Evolutionary conservation across 768 basidiomycete genomes (phyloP).

Genomic region (Nevesoporus exiguus): DNA sequence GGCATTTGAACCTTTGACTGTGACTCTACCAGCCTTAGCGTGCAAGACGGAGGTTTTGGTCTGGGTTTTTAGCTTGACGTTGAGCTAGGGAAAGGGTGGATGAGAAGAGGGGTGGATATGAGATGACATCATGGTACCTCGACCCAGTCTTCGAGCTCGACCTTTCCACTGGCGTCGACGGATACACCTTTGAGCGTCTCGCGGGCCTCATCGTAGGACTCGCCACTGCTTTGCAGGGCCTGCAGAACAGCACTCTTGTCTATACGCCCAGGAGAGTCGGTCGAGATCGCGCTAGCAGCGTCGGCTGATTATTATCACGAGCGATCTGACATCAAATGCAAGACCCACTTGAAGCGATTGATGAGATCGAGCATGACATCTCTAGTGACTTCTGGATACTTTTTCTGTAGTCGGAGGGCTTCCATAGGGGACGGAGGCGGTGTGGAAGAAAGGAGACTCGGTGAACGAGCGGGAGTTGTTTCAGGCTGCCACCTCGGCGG

Average conservation of each 20-base stretch:
- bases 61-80: constrained; percentile 70
- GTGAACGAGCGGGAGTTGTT: background rate
- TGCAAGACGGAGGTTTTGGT: constrained; percentile 43
- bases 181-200: constrained; percentile 92
- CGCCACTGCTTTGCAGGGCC: constrained; percentile 71
- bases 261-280: constrained; percentile 78
- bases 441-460: background rate
- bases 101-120: constrained; percentile 11
- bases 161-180: constrained; percentile 91
- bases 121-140: constrained; percentile 55
- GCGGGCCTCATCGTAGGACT: constrained; percentile 86
- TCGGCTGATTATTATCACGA: background rate
- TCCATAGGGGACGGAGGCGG: constrained; percentile 51
- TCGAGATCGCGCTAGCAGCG: constrained; percentile 58
- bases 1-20: constrained; percentile 90
- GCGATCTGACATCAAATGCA: background rate
- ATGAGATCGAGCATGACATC: constrained; percentile 96
- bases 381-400: constrained; percentile 85
- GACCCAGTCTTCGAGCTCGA: constrained; percentile 98
- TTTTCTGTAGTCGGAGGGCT: constrained; percentile 83
- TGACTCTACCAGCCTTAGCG: constrained; percentile 84
- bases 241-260: constrained; percentile 82
- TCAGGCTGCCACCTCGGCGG: constrained; percentile 5
- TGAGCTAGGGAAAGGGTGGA: constrained; percentile 47
- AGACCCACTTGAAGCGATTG: constrained; percentile 90